Evolutionary conservation across 768 basidiomycete genomes (phyloP), one percentile per base, ranked within the genome.

Genomic region (Cystofilobasidium ferigula): DNA sequence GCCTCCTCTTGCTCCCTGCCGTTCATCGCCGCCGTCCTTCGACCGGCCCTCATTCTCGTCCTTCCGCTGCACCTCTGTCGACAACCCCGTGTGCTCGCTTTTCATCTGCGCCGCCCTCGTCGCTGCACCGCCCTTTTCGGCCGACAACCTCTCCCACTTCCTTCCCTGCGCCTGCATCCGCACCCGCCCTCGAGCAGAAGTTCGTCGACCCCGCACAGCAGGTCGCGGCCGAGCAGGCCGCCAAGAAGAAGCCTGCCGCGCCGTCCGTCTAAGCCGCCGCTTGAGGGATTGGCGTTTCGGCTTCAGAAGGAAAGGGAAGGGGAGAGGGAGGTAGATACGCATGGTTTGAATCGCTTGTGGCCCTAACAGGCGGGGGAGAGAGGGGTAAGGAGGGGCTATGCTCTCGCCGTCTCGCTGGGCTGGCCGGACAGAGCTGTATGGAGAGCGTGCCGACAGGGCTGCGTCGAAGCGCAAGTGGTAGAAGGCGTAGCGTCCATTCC

Each of bases 131-230:
- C 34, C 58, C 26, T n/a, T 16, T 16, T 38, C 35, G 54, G 26
- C 54, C 16, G 54, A 26, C 57, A 10, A 36, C 6, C 38, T 2
- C 40, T 24, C 34, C 5, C 32, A n/a, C 45, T 61, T 48, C 43
- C 60, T n/a, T n/a, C 57, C 3, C 1, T n/a, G 34, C 5, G 10
- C 34, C 56, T 57, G 32, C 30, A 8, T 36, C 14, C 8, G 32
- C 7, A 34, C 34, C 5, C 34, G 22, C 16, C 51, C 10, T 32
- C 51, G 28, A 54, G 26, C 53, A 63, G 62, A 56, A 40, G 35
- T 63, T 54, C 26, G 62, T 63, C 38, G 62, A 63, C 62, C 62
- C 62, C 36, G 62, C 51, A 26, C 62, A 53, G 36, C 51, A 63
- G 51, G 40, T 26, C 35, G 51, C 51, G n/a, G 26, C 13, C 36